Conservation (phyloP, 306 rosid genomes). For the Rubus parviflorus region DNA sequence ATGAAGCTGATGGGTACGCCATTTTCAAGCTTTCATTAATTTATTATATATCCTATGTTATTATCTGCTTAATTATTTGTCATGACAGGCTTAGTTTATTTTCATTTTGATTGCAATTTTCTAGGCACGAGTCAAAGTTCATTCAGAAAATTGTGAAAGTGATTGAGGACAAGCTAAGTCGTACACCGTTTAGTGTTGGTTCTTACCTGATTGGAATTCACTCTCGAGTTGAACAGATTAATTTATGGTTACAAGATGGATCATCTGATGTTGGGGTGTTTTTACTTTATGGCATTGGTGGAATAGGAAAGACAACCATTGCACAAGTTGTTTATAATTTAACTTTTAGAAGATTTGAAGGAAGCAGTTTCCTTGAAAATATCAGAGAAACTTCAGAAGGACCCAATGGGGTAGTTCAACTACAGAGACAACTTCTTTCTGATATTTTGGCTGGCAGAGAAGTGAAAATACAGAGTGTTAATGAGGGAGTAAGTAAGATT, state of each 20-base stretch:
- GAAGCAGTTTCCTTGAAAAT: slow-evolving; percentile 3
- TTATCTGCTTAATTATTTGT: too few species aligned
- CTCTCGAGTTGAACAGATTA: not conserved
- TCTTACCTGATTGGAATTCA: not conserved
- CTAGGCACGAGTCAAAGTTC: not conserved
- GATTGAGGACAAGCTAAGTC: not conserved
- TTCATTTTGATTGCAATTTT: not conserved
- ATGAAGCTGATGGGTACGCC: not conserved
- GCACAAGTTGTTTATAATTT: not conserved
- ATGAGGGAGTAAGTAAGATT: not conserved
- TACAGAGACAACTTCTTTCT: not conserved
- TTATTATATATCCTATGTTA: too few species aligned
- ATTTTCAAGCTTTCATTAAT: too few species aligned
- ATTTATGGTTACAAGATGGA: not conserved
- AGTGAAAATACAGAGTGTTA: not conserved
- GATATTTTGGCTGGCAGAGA: not conserved
- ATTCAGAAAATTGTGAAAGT: not conserved
- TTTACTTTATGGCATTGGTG: not conserved
- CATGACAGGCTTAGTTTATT: not conserved
- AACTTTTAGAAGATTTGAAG: not conserved
- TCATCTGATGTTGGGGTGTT: not conserved
- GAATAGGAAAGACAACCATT: slow-evolving; percentile 11
- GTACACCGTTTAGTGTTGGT: not conserved
- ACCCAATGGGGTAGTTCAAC: not conserved
- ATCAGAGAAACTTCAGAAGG: not conserved